A percentile compares a stretch with the other conserved stretches of the same genome.
These are phyloP conservation scores for Gossypium australe DNA, from an alignment of 345 rosid genomes.

Conservation along the genomic window DNA sequence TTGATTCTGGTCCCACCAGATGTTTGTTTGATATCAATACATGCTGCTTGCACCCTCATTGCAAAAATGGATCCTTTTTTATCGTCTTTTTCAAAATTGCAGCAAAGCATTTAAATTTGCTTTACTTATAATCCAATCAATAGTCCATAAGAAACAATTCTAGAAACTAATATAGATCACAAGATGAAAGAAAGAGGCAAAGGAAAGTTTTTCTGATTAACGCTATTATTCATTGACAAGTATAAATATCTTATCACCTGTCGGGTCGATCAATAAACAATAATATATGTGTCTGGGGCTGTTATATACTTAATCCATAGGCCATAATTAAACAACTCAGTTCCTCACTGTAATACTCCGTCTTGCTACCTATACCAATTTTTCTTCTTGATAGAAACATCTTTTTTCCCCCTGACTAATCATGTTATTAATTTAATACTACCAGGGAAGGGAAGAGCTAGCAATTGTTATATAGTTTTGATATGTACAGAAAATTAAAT, in stretches of 20 bases:
- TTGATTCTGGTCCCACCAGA: background rate
- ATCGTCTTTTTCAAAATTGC: background rate
- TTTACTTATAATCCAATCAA: background rate
- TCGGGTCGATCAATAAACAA: conserved; percentile 7
- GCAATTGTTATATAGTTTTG: conserved; percentile 19
- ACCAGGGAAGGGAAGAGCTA: conserved; percentile 5
- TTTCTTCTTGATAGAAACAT: too few relatives aligned
- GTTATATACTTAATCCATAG: too few relatives aligned
- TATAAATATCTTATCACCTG: conserved; percentile 10
- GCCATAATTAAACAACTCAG: background rate
- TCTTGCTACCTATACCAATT: too few relatives aligned
- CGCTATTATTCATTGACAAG: conserved; percentile 12
- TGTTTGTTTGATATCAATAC: background rate
- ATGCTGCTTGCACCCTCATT: background rate
- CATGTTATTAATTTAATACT: conserved; percentile 10
- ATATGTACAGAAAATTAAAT: conserved; percentile 42
- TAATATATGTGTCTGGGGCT: background rate
- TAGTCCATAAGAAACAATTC: background rate
- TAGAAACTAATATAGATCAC: background rate
- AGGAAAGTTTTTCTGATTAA: background rate
- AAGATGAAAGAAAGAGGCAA: background rate
- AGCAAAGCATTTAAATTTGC: background rate
- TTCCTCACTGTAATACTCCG: conserved; percentile 5
- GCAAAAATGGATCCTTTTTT: background rate
- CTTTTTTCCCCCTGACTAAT: conserved; percentile 2